These are phyloP conservation scores for Bifiguratus adelaidae DNA, from an alignment of 192 early-diverging fungal species.

Conservation along the genomic window DNA sequence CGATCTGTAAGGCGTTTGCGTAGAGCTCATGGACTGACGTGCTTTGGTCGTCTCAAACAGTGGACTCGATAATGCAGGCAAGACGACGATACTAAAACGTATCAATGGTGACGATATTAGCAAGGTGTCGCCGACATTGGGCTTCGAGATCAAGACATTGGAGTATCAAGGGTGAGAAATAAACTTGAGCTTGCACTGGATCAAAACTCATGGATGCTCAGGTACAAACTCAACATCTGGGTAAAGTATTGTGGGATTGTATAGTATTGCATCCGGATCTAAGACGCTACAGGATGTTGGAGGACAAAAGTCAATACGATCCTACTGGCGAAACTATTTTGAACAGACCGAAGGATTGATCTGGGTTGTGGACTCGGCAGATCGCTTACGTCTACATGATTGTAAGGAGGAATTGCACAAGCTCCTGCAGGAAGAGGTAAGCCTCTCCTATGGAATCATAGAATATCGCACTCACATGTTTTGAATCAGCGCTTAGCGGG, in stretches of 20 bases:
- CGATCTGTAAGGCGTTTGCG: not conserved
- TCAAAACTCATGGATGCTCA: not conserved
- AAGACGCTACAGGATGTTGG: slow-evolving; percentile 96
- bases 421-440: slow-evolving; percentile 83
- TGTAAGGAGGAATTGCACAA: slow-evolving; percentile 67
- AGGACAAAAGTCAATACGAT: slow-evolving; percentile 91
- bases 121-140: slow-evolving; percentile 89
- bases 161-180: slow-evolving; percentile 76
- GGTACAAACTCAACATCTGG: slow-evolving; percentile 23
- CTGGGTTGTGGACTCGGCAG: slow-evolving; percentile 97
- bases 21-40: not conserved
- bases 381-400: slow-evolving; percentile 67
- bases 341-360: slow-evolving; percentile 96
- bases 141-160: slow-evolving; percentile 96
- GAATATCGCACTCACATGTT: no score
- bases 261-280: slow-evolving; percentile 36
- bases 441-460: not conserved
- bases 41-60: slow-evolving; percentile 15
- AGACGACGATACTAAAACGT: slow-evolving; percentile 94
- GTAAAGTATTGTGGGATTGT: not conserved
- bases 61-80: slow-evolving; percentile 98
- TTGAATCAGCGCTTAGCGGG: slow-evolving; percentile 79
- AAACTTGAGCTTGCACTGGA: not conserved
- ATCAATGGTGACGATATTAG: slow-evolving; percentile 89
- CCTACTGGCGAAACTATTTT: slow-evolving; percentile 99